Conservation (phyloP, 805 yeast species). For the Suhomyces canberraensis region DNA sequence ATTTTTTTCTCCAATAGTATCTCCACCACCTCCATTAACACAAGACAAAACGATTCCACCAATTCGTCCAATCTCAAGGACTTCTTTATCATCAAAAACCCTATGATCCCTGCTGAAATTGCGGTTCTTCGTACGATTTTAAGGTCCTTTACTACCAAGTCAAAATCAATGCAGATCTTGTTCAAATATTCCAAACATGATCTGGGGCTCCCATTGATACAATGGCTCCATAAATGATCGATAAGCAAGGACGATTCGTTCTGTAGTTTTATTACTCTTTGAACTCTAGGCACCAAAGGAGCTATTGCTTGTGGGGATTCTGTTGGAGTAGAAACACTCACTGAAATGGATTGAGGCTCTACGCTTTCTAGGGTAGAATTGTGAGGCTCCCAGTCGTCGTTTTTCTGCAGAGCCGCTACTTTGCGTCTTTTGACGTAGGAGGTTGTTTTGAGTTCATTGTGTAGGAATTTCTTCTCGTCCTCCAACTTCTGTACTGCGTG, state of each 20-base stretch:
- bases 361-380: not conserved
- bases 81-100: constrained; percentile 42
- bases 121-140: constrained; percentile 28
- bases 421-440: constrained; percentile 21
- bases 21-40: constrained; percentile 23
- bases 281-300: constrained; percentile 4
- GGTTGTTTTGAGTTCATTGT: constrained; percentile 32
- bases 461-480: constrained; percentile 42
- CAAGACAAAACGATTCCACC: constrained; percentile 35
- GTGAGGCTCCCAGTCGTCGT: not conserved
- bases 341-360: not conserved
- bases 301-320: constrained; percentile 2
- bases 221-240: constrained; percentile 34
- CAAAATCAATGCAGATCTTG: constrained; percentile 27
- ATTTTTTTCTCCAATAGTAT: constrained; percentile 23
- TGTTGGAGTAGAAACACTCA: not conserved
- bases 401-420: not conserved
- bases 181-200: constrained; percentile 30
- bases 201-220: constrained; percentile 34
- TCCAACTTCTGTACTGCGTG: constrained; percentile 35
- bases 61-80: constrained; percentile 49
- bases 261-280: constrained; percentile 21
- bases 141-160: constrained; percentile 15
- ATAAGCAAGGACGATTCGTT: constrained; percentile 33
- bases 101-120: constrained; percentile 37